Base-by-base conservation (phyloP, 1,139 yeast genomes). In the Yamadazyma mexicana region DNA sequence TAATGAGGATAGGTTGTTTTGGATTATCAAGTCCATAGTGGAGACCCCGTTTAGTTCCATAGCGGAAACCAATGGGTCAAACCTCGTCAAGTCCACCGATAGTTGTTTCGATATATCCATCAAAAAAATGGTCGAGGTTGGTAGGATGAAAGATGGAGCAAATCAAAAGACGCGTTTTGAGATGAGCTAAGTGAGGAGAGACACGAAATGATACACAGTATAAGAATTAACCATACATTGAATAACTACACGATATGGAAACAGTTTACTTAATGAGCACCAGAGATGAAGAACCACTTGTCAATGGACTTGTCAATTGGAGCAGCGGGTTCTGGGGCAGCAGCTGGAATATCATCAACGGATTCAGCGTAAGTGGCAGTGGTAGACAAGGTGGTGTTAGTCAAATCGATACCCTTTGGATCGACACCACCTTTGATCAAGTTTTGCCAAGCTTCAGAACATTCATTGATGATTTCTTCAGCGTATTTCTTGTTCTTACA, bases 201-300 rank as follows among this genome's bases (percentile, higher is more conserved):
- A 17, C 23, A 10, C 12, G 11, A 20, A 4, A 31, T 4, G 11
- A n/a, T n/a, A n/a, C n/a, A 6, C 22, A n/a, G 16, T 4, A 16
- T 17, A 15, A 28, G 16, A 9, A 18, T 31, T 30, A 11, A 18
- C 10, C 7, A 20, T 18, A n/a, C 7, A 7, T 9, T 31, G 8
- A 31, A 16, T 17, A 18, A 28, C 31, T n/a, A 4, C 29, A 26
- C 9, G 29, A 16, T 28, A 10, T 9, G 8, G 12, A 11, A 5
- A 8, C 8, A 8, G 22, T 8, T 20, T 20, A 33, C 25, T 58
- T 66, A 72, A 53, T 72, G 77, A 49, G 77, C 85, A 69, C 97
- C 97, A 50, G 98, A 87, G 66, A 92, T 92, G 81, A 82, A 92
- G 80, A 92, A 92, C 98, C 98, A 92, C 77, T 92, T 92, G 80